Evolutionary conservation across 2,329 filamentous ascomycete species (phyloP), one percentile per base, ranked within the genome.

Genomic region (Grosmannia clavigera): DNA sequence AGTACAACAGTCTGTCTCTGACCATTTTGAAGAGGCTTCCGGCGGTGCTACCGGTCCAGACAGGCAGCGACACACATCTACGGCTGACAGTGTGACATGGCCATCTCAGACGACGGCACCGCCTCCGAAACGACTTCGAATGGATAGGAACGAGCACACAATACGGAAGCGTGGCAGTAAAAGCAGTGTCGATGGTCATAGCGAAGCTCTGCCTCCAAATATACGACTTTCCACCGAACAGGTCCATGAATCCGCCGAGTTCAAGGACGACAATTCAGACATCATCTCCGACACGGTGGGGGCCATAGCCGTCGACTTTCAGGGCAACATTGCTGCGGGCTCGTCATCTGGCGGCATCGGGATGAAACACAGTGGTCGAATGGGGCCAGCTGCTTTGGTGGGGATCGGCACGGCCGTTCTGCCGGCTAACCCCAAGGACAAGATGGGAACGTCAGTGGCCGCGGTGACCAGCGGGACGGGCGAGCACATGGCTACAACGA

Each of bases 281-380:
- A 79, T 73, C 31, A 81, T 99, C 66, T 95, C 87, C 3, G 94
- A 99, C 75, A 99, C 94, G 14, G 91, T 99, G 61, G 94, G 95
- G 53, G 94, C 92, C 33, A 96, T 99, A 68, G 94, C 91, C 12
- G 86, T 99, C 64, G 94, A 99, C 68, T 81, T 81, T 57, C 82
- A 81, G 66, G 94, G 94, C 19, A 86, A 87, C 61, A 96, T 99
- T 69, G 92, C 95, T 5, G 94, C 92, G 4, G 94, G 88, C 19
- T 96, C 94, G 1, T 99, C 94, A 2, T 99, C 95, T 19, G 94
- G 94, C 6, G 94, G 94, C 1, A 99, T 99, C 70, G 92, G 94
- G 33, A 96, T 99, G 92, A 99, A 99, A 70, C 92, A 96, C 71
- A 84, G 85, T 62, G 95, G 94, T 6, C 87, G 94, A 43, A 82